Evolutionary conservation across 2,329 filamentous ascomycete genomes (phyloP), one percentile per base, ranked within the genome.

Genomic region (Fusarium torreyae): DNA sequence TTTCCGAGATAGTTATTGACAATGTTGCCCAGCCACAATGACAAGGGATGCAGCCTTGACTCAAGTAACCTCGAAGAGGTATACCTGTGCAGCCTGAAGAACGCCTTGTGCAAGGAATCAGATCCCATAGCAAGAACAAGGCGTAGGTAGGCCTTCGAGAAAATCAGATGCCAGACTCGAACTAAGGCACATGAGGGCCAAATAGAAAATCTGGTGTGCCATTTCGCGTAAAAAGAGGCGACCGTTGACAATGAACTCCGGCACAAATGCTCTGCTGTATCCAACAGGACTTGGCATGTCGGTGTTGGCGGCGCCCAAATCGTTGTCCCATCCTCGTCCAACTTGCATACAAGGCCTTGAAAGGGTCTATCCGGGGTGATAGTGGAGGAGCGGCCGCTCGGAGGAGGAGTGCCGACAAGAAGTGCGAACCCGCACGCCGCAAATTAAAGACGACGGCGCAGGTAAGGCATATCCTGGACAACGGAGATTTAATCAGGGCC

Each of bases 381-480:
- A 50, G 54, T 45, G 56, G 49, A 52, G 43, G 63, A 56, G 67
- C 67, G 67, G 67, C 67, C 63, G 67, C 67, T 68, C 58, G 57
- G 43, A 45, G 48, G 31, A 58, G 40, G 45, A 64, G 56, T 62
- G 43, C 49, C 52, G 53, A 38, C 26, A 49, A 45, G 44, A 53
- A 55, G 43, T 22, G 39, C 43, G 48, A 68, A 42, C 46, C 36
- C 62, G 38, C 34, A 54, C 24, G 46, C 43, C 31, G 56, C 18
- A 51, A 54, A 68, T 36, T 62, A 43, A 38, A 51, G 43, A 62
- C 43, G 60, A 39, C 45, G 31, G 36, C 40, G 39, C 28, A 43
- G 38, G 36, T 24, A 42, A 28, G 55, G 50, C 26, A 26, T 36
- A 64, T 44, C 42, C 62, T 33, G 43, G 60, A 40, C 46, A 26